phyloP scores from a whole-genome alignment of 2,329 filamentous ascomycete genomes.

The Zarea fungicola region DNA sequence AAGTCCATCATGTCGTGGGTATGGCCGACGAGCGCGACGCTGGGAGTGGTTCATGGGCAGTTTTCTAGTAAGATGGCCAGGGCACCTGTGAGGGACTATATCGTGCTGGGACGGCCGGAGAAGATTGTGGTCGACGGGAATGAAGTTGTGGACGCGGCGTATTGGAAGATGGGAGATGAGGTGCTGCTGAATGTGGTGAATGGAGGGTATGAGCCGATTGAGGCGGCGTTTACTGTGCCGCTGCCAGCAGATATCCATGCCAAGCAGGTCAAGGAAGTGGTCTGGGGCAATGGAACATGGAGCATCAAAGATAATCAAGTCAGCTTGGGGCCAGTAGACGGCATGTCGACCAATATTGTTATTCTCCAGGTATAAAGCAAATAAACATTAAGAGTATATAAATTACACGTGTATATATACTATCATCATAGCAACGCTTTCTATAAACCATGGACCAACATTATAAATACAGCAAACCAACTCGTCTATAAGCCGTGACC shows the following conservation, averaged over 20 bases:
- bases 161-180: slow-evolving; percentile 17
- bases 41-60: slow-evolving; percentile 34
- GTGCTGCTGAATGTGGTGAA: slow-evolving; percentile 22
- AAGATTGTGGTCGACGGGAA: slow-evolving; percentile 6
- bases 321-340: slow-evolving; percentile 12
- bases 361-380: slow-evolving; percentile 12
- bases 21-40: slow-evolving; percentile 33
- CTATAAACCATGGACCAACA: too few species aligned
- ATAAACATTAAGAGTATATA: background rate
- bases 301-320: slow-evolving; percentile 10
- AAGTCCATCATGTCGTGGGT: slow-evolving; percentile 41
- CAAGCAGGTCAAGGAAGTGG: slow-evolving; percentile 11
- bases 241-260: slow-evolving; percentile 14
- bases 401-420: background rate
- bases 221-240: slow-evolving; percentile 13
- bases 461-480: background rate
- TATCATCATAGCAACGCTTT: too few species aligned
- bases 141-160: slow-evolving; percentile 19
- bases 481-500: too few species aligned
- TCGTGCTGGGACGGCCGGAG: slow-evolving; percentile 28
- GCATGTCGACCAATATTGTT: slow-evolving; percentile 23
- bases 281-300: slow-evolving; percentile 21
- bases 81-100: slow-evolving; percentile 32
- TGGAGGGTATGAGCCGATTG: slow-evolving; percentile 17
- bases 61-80: slow-evolving; percentile 34